A percentile compares a stretch with the other conserved stretches of the same genome.
phyloP scores from a whole-genome alignment of 1,284 basidiomycete genomes.

The Rhodotorula sp. region DNA sequence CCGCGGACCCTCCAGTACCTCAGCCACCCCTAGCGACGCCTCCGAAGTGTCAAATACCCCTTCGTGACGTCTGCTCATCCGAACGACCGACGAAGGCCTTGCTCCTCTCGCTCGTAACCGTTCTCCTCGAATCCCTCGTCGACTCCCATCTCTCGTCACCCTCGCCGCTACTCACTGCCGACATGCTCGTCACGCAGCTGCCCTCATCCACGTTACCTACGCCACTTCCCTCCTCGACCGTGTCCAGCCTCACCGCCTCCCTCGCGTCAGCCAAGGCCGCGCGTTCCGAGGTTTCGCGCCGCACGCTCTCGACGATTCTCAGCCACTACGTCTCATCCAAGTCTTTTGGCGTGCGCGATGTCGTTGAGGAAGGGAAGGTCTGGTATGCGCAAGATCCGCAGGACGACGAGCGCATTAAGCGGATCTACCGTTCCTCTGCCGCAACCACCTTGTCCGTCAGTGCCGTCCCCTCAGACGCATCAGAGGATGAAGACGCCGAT shows the following conservation, averaged over 20 bases:
- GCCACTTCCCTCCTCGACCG: background rate
- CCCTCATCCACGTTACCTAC: background rate
- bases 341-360: background rate
- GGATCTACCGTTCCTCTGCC: background rate
- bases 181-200: conserved; percentile 9
- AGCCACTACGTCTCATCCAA: conserved; percentile 15
- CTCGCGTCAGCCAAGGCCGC: background rate
- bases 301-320: conserved; percentile 10
- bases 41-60: too few species aligned
- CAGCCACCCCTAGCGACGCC: too few species aligned
- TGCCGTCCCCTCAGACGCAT: background rate
- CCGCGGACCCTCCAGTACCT: background rate
- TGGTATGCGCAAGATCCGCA: background rate
- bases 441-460: background rate
- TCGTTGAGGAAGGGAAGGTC: background rate
- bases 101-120: background rate
- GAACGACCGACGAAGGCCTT: background rate
- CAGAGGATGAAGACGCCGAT: conserved; percentile 13
- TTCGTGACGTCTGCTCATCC: too few species aligned
- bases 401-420: background rate
- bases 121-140: background rate
- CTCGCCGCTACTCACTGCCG: background rate
- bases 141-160: background rate
- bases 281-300: background rate
- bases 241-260: background rate